These are phyloP conservation scores for Xerophyta viscosa DNA, from an alignment of 106 monocot genomes.

Conservation along the genomic window DNA sequence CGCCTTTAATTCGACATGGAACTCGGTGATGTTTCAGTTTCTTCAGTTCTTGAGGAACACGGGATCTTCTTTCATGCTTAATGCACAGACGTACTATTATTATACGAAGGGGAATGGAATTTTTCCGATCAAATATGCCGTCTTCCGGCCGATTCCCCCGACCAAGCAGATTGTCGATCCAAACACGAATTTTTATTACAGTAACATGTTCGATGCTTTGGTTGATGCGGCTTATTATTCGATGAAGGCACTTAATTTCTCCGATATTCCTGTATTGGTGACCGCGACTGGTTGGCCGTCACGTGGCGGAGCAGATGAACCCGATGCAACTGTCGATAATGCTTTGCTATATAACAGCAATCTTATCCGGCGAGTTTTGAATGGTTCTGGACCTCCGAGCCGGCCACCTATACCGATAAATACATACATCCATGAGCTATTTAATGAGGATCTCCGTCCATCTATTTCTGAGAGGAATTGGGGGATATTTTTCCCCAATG, in stretches of 20 bases:
- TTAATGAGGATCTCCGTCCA: constrained; percentile 65
- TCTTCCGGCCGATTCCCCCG: constrained; percentile 50
- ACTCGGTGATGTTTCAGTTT: constrained; percentile 41
- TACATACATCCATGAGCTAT: constrained; percentile 70
- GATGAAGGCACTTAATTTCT: constrained; percentile 72
- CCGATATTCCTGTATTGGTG: constrained; percentile 61
- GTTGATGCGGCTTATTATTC: constrained; percentile 85
- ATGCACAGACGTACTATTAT: constrained; percentile 78
- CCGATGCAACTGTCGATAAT: constrained; percentile 67
- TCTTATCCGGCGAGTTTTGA: constrained; percentile 57
- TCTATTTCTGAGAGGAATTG: constrained; percentile 63
- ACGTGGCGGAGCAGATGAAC: constrained; percentile 45
- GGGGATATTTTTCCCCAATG: constrained; percentile 71
- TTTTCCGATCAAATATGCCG: constrained; percentile 72
- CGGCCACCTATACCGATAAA: constrained; percentile 36
- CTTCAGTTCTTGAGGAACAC: constrained; percentile 82
- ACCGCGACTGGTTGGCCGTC: constrained; percentile 91
- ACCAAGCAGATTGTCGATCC: constrained; percentile 71
- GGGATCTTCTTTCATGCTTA: constrained; percentile 77
- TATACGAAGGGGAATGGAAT: constrained; percentile 57
- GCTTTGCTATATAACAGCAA: constrained; percentile 75
- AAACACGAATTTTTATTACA: constrained; percentile 61
- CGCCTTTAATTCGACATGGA: constrained; percentile 79
- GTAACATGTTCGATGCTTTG: constrained; percentile 93
- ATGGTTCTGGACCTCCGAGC: constrained; percentile 59